Conservation (phyloP, 1,284 basidiomycete genomes). For the Rhodotorula sp. region DNA sequence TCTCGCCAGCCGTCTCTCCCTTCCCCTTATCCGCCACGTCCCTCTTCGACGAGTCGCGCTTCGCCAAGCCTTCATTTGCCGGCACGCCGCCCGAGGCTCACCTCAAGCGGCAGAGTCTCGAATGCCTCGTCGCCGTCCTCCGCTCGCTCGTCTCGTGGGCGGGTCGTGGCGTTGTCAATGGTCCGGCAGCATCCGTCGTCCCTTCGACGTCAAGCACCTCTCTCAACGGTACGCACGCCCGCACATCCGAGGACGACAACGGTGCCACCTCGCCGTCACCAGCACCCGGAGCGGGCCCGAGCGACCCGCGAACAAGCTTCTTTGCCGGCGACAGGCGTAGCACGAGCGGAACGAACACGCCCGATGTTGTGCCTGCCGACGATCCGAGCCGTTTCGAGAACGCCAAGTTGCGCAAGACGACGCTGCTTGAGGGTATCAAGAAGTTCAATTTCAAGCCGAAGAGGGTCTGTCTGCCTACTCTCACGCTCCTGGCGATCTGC, state of each 20-base stretch:
- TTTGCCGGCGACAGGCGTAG: not conserved
- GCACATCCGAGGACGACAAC: constrained; percentile 1
- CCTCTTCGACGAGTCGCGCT: constrained; percentile 32
- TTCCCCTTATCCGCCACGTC: constrained; percentile 33
- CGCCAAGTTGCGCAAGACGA: constrained; percentile 96
- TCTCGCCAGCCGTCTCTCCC: constrained; percentile 44
- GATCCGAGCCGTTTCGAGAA: constrained; percentile 93
- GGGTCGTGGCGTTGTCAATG: constrained; percentile 45
- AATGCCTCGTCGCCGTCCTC: constrained; percentile 81
- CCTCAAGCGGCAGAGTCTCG: constrained; percentile 80
- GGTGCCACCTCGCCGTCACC: not conserved
- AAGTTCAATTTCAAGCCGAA: constrained; percentile 99
- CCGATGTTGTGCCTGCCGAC: constrained; percentile 65
- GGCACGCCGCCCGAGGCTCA: constrained; percentile 73
- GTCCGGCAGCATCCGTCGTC: constrained; percentile 33
- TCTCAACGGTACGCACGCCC: not conserved
- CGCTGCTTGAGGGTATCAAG: constrained; percentile 89
- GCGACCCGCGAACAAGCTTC: not conserved
- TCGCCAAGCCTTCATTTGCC: constrained; percentile 51
- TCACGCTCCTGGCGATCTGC: no score
- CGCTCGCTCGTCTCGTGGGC: constrained; percentile 86
- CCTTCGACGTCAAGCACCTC: constrained; percentile 47
- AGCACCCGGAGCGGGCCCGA: not conserved
- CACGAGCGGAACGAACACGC: constrained; percentile 54
- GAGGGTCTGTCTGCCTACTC: constrained; percentile 57